phyloP scores from a whole-genome alignment of 2,329 filamentous ascomycete genomes.

The Colletotrichum navitas region DNA sequence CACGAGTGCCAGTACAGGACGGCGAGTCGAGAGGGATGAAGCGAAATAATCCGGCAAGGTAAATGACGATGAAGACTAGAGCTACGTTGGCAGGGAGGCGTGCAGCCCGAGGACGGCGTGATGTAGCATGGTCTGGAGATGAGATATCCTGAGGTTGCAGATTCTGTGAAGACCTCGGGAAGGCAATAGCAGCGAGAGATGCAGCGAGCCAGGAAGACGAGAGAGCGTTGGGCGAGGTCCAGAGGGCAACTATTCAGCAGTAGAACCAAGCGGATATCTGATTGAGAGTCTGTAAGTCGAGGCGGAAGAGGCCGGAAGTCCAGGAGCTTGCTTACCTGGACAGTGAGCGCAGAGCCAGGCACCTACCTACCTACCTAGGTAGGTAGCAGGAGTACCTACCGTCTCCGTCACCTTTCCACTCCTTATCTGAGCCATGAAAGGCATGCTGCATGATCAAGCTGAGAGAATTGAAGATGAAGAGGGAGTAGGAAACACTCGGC shows the following conservation, averaged over 20 bases:
- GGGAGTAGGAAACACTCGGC: background rate
- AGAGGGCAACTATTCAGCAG: background rate
- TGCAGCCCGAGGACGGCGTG: background rate
- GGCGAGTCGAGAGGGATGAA: background rate
- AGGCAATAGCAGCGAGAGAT: constrained; percentile 26
- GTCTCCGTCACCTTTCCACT: background rate
- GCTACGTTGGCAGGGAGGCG: background rate
- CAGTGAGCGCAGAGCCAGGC: background rate
- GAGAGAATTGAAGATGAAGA: background rate
- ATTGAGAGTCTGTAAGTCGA: background rate
- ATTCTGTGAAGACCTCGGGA: constrained; percentile 16
- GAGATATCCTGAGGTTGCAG: background rate
- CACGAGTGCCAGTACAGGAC: background rate
- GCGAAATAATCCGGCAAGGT: background rate
- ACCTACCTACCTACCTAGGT: too few species aligned
- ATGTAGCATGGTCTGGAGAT: background rate
- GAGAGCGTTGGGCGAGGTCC: background rate
- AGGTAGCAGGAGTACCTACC: background rate
- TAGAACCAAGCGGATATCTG: background rate
- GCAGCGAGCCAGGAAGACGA: constrained; percentile 25
- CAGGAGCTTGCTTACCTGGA: background rate
- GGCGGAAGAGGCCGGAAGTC: background rate
- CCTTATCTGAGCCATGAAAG: constrained; percentile 2
- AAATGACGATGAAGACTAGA: background rate
- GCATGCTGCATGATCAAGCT: constrained; percentile 3